Conservation (phyloP, 176 grass and related monocot species). For the Cymbopogon citratus region DNA sequence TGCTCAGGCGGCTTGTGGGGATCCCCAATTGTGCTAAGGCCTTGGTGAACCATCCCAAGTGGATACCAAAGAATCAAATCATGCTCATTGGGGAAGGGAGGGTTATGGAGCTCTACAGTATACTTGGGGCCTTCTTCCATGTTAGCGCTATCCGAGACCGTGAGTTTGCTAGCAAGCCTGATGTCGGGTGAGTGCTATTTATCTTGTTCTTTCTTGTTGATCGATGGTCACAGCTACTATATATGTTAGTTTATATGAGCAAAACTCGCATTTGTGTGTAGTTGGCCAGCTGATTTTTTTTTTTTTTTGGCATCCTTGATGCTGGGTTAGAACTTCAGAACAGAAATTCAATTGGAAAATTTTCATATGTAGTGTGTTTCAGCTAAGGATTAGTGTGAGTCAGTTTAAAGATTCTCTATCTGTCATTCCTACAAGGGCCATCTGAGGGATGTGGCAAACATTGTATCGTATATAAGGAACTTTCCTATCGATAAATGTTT, state of each 20-base stretch:
- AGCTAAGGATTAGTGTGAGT: neutral
- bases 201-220: neutral
- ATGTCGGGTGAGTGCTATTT: conserved; percentile 45
- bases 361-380: neutral
- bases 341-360: neutral
- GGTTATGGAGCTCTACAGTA: conserved; percentile 65
- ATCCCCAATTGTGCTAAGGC: conserved; percentile 69
- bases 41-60: conserved; percentile 81
- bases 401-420: neutral
- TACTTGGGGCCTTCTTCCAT: conserved; percentile 86
- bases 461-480: neutral
- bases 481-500: neutral
- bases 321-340: neutral
- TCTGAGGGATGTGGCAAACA: neutral
- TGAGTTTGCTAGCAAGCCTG: conserved; percentile 67
- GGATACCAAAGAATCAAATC: conserved; percentile 63
- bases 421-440: neutral
- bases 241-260: conserved; percentile 1
- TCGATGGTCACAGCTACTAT: neutral
- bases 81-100: conserved; percentile 84
- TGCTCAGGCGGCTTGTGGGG: conserved; percentile 53
- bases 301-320: neutral
- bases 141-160: conserved; percentile 74
- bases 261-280: neutral
- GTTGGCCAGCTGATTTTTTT: neutral